phyloP scores from a whole-genome alignment of 2,329 filamentous ascomycete genomes.

The Lizonia empirigonia region DNA sequence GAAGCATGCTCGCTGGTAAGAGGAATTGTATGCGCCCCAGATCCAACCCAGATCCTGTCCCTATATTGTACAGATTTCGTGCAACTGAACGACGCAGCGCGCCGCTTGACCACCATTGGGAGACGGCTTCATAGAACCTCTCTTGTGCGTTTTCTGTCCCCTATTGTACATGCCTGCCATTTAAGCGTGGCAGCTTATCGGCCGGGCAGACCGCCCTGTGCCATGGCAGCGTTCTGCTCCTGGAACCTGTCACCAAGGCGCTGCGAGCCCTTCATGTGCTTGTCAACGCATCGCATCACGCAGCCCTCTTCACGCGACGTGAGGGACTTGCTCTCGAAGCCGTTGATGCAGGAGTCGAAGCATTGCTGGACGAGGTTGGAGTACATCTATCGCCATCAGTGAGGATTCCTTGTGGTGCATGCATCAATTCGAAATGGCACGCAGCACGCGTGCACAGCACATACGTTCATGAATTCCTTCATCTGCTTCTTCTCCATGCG shows the following conservation, averaged over 20 bases:
- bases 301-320: constrained; percentile 87
- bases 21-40: constrained; percentile 16
- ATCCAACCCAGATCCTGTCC: constrained; percentile 13
- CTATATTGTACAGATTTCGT: constrained; percentile 21
- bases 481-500: constrained; percentile 98
- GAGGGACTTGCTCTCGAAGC: constrained; percentile 97
- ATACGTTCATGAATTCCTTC: constrained; percentile 97
- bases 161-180: constrained; percentile 9
- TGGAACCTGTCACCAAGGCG: constrained; percentile 90
- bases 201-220: constrained; percentile 62
- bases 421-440: constrained; percentile 1
- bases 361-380: constrained; percentile 81
- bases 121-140: background rate
- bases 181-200: constrained; percentile 35
- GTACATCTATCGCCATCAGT: constrained; percentile 61
- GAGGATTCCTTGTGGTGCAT: background rate
- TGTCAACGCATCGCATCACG: constrained; percentile 92
- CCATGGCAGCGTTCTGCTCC: constrained; percentile 72
- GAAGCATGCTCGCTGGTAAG: constrained; percentile 10
- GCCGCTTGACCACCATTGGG: background rate
- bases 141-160: background rate
- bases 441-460: constrained; percentile 52
- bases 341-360: constrained; percentile 96
- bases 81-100: constrained; percentile 6
- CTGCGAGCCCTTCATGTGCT: constrained; percentile 90